phyloP scores from a whole-genome alignment of 148 eudicot species.

The Camellia lanceoleosa region DNA sequence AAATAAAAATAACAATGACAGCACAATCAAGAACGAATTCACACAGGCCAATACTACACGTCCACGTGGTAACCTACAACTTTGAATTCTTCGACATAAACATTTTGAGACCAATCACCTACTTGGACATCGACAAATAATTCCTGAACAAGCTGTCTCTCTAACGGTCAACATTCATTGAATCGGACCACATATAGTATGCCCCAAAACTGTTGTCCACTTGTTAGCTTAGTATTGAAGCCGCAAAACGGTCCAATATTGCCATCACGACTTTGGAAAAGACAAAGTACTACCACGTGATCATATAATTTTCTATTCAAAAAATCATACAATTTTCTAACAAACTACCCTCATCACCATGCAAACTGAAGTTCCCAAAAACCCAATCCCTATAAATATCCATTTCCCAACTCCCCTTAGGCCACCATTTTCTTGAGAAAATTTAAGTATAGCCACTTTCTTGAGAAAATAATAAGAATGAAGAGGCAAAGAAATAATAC shows the following conservation, averaged over 20 bases:
- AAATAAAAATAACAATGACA: background rate
- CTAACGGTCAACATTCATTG: background rate
- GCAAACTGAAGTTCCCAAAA: slow-evolving; percentile 1
- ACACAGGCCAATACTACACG: background rate
- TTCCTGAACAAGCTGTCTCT: background rate
- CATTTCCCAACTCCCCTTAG: background rate
- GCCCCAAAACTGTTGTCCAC: background rate
- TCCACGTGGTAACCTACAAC: background rate
- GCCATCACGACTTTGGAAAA: no score
- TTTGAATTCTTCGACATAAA: background rate
- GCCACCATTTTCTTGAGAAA: background rate
- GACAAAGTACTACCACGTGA: background rate
- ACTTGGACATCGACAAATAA: background rate
- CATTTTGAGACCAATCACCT: background rate
- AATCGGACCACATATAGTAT: background rate
- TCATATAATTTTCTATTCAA: no score
- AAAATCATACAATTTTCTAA: no score
- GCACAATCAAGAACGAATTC: background rate
- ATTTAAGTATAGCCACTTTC: background rate
- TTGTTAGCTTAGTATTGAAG: background rate
- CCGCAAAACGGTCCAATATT: background rate
- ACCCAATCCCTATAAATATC: slow-evolving; percentile 6
- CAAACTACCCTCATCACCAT: background rate
- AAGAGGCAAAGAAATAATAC: slow-evolving; percentile 16
- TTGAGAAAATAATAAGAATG: slow-evolving; percentile 5